Percentiles rank a stretch among this genome's conserved stretches.
Conservation (phyloP, 2,329 filamentous ascomycete genomes). For the Helotiales sp. region DNA sequence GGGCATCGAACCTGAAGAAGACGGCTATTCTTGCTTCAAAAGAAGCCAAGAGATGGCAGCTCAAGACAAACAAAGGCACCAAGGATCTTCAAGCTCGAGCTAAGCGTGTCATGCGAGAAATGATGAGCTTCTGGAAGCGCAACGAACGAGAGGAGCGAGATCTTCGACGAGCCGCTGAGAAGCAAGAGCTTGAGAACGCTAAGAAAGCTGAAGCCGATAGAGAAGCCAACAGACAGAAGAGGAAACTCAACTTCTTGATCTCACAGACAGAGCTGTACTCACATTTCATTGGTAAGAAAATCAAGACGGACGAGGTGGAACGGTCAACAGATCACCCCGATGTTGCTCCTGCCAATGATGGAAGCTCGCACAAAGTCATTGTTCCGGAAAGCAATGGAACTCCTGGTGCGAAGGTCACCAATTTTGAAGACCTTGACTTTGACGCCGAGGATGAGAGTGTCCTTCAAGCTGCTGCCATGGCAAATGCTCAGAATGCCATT, state of each 20-base stretch:
- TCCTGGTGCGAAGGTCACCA: conserved; percentile 73
- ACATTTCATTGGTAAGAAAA: conserved; percentile 99
- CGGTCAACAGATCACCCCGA: conserved; percentile 81
- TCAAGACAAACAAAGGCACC: conserved; percentile 96
- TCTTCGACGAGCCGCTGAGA: conserved; percentile 88
- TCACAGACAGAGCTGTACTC: conserved; percentile 98
- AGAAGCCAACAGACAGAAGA: conserved; percentile 94
- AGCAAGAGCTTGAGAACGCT: conserved; percentile 93
- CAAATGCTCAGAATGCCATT: conserved; percentile 94
- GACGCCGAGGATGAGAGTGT: conserved; percentile 89
- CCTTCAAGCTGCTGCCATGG: conserved; percentile 81
- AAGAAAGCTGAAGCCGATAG: conserved; percentile 96
- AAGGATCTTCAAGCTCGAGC: conserved; percentile 96
- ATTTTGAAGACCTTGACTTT: conserved; percentile 93
- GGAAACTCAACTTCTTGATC: conserved; percentile 99
- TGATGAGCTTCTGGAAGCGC: conserved; percentile 99
- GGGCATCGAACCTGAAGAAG: conserved; percentile 95
- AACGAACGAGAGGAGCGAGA: conserved; percentile 98
- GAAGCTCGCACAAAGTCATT: conserved; percentile 40
- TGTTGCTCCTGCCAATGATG: conserved; percentile 55
- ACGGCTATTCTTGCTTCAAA: conserved; percentile 96
- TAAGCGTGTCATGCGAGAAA: conserved; percentile 98
- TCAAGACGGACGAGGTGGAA: conserved; percentile 95
- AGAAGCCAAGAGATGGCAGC: conserved; percentile 95
- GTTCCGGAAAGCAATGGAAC: conserved; percentile 52